Base-by-base conservation (phyloP, 306 rosid genomes). In the Echinosophora koreensis region DNA sequence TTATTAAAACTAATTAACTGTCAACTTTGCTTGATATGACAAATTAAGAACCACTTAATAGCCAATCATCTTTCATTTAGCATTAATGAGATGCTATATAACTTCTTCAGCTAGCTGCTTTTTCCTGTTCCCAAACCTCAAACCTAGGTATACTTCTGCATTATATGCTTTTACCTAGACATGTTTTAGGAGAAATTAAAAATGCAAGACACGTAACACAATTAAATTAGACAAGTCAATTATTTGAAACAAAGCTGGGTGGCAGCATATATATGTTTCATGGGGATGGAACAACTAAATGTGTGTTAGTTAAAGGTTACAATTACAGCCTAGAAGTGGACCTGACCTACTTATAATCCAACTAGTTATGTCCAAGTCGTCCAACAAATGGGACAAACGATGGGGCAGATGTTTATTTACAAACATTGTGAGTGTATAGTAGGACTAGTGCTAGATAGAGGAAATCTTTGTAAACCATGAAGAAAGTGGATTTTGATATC, bases 271-370 rank as follows among this genome's bases (percentile, higher is more conserved):
- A 67, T 81, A 68, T 79, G 81, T 82, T 79, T 75, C 81, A 71
- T 59, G 76, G n/a, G 51, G 77, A 76, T 82, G 73, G 76, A 83
- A 80, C 81, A 83, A 76, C 49, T 79, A 82, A 76, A 73, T 61
- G 74, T 63, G 69, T 66, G 35, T 81, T 75, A 78, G 85, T 84
- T 83, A 75, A 86, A 81, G 82, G 83, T 71, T 64, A 69, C 73
- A 81, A 79, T 79, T 80, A 89, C 90, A 86, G 91, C 90, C 73
- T 81, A 71, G 74, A 83, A 80, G 91, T 88, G 93, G 97, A 76
- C 88, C 93, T 73, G 82, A 66, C 82, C 91, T 82, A 62, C 64
- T 65, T 52, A 64, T 76, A 77, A 77, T 82, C 69, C 86, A 88
- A 74, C 82, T 83, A 83, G 86, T 85, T 86, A 84, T 80, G 81